Evolutionary conservation across 2,329 filamentous ascomycete species (phyloP), one percentile per base, ranked within the genome.

Genomic region (Colletotrichum godetiae): DNA sequence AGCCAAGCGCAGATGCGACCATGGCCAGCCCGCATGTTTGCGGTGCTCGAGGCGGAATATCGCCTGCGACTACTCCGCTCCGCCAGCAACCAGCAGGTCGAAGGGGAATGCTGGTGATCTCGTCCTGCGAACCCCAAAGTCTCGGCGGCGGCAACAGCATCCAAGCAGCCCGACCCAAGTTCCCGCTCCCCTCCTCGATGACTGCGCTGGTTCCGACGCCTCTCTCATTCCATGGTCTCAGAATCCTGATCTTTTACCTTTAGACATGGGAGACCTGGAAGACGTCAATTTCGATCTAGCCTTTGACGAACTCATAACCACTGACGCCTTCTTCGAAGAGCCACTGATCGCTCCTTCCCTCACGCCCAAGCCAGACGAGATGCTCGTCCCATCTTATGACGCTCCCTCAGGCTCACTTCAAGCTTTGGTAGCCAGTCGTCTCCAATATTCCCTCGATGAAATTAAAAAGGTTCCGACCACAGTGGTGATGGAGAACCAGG

Each of bases 1-100:
- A 76, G 85, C 89, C 29, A 91, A 91, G 78, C 85, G 89, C 15
- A 87, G 86, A 60, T 91, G 90, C 78, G 87, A 89, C 75, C 84
- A 88, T 49, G 84, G 83, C 22, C 77, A 84, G 15, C 89, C 89
- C 2, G 77, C 83, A 13, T 92, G 90, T 76, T 79, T 85, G 19
- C 84, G 90, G 56, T 92, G 90, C 77, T 78, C 80, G 0, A 85
- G 86, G 68, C 84, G 88, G 33, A 79, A 81, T 1, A 78, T 90
- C 1, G 62, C 77, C 0, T 91, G 90, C 78, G 77, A 82, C 5
- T 91, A 90, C 73, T 83, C 82, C 53, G 59, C 35, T 19, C 33
- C 56, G 31, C 46, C 62, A 7, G 8, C 24, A 5, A 13, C 59
- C 29, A n/a, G 42, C 46, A 57, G 55, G 13, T 58, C 46, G 35